Percentiles rank a stretch among this genome's conserved stretches.
These are phyloP conservation scores for Ceratocystis ficicola DNA, from an alignment of 2,329 filamentous ascomycete genomes.

Conservation along the genomic window DNA sequence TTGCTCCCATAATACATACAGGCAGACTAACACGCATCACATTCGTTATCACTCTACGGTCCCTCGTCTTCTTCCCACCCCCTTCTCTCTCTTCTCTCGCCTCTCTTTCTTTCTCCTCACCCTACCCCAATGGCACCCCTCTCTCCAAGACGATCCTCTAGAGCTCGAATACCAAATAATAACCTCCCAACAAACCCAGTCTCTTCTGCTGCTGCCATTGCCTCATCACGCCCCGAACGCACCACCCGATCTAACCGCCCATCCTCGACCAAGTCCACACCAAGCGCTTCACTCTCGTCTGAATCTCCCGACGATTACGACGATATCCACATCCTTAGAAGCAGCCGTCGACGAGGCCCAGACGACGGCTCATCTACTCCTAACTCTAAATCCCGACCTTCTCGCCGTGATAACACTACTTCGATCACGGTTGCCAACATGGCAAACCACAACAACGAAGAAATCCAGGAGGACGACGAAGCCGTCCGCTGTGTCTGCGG, in stretches of 20 bases:
- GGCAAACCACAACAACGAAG: constrained; percentile 43
- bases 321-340: constrained; percentile 59
- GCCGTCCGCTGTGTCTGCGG: constrained; percentile 92
- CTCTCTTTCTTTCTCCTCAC: constrained; percentile 27
- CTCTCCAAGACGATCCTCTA: constrained; percentile 77
- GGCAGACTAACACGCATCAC: constrained; percentile 5
- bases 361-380: constrained; percentile 39
- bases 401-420: constrained; percentile 30
- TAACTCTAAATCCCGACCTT: constrained; percentile 22
- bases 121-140: constrained; percentile 44
- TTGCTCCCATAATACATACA: constrained; percentile 23
- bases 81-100: constrained; percentile 27
- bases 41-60: constrained; percentile 5
- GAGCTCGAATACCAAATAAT: constrained; percentile 67
- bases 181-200: constrained; percentile 45
- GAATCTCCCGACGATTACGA: constrained; percentile 54
- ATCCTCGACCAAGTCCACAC: constrained; percentile 63
- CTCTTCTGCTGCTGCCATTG: constrained; percentile 43
- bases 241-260: constrained; percentile 53
- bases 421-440: constrained; percentile 33
- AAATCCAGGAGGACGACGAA: constrained; percentile 78
- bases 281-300: constrained; percentile 60
- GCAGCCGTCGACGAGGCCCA: constrained; percentile 65
- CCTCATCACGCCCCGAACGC: constrained; percentile 65
- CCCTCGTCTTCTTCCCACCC: constrained; percentile 28